Evolutionary conservation across 2,329 filamentous ascomycete genomes (phyloP).

Genomic region (Arthrinium phaeospermum): DNA sequence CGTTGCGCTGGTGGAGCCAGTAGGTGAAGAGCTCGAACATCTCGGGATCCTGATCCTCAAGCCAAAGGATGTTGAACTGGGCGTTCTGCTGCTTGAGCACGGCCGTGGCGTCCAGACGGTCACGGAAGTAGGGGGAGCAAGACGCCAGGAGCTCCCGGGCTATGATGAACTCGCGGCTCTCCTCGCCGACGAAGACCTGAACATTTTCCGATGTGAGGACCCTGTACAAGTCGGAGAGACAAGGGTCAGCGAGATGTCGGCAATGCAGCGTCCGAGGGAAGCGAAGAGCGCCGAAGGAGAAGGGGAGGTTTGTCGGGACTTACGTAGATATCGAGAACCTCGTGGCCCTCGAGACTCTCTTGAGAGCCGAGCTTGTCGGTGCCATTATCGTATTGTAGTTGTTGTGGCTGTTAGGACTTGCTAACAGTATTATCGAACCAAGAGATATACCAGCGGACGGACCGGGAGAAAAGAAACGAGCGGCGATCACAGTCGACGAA

Average conservation of each 20-base stretch:
- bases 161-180: constrained; percentile 36
- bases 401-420: background rate
- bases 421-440: constrained; percentile 15
- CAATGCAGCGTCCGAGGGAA: background rate
- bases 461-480: background rate
- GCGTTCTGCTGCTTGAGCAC: constrained; percentile 32
- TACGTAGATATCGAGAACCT: background rate
- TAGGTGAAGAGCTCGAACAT: constrained; percentile 42
- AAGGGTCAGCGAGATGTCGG: background rate
- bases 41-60: constrained; percentile 40
- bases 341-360: background rate
- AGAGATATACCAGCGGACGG: background rate
- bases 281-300: background rate
- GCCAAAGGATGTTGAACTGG: constrained; percentile 32
- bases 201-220: constrained; percentile 31
- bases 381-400: background rate
- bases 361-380: constrained; percentile 1
- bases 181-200: constrained; percentile 39
- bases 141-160: constrained; percentile 36
- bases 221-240: background rate
- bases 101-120: constrained; percentile 31
- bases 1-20: constrained; percentile 35
- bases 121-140: constrained; percentile 38
- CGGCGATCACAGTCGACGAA: constrained; percentile 3
- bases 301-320: background rate